Evolutionary conservation across 257 asterid species (phyloP), one percentile per base, ranked within the genome.

Genomic region (Voacanga thouarsii): DNA sequence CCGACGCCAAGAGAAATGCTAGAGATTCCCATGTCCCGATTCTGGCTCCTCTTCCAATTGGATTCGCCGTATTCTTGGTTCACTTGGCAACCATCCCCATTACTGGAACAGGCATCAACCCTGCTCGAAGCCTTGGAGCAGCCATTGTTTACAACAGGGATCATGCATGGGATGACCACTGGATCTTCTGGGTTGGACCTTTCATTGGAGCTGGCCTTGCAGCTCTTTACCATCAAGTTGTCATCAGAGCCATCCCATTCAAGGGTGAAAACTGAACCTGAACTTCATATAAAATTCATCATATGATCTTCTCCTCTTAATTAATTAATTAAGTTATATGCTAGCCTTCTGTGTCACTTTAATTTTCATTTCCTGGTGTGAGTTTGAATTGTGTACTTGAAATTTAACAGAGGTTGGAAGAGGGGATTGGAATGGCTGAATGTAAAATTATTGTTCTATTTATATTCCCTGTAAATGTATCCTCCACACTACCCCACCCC

Each of bases 1-100:
- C 96, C 1, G 97, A 92, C 90, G 97, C 97, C 83, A 92, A 92
- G 87, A 92, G 97, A 86, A 90, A 86, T 51, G 97, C 97, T 64
- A 85, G 97, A 80, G 97, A 92, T 71, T 92, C 96, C 45, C 97
- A 92, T 82, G 97, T 92, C 76, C 97, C 97, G 91, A 85, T 91
- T 73, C 81, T 91, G 91, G 97, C 97, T 70, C 97, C 97, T 26
- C 93, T 91, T 37, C 97, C 97, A 45, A 89, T 91, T 19, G 97
- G 97, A 71, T 89, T 91, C 18, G 95, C 95, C 0, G 97, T 91
- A 51, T 91, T 91, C 75, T 81, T 89, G 85, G 97, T 91, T 80
- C 97, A 91, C 82, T 91, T 91, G 88, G 95, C 97, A 24, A 92
- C 97, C 65, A 90, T 92, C 80, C 95, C 94, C 44, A 86, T 91